Evolutionary conservation across 2,329 filamentous ascomycete genomes (phyloP).

Genomic region (Botrytis squamosa): DNA sequence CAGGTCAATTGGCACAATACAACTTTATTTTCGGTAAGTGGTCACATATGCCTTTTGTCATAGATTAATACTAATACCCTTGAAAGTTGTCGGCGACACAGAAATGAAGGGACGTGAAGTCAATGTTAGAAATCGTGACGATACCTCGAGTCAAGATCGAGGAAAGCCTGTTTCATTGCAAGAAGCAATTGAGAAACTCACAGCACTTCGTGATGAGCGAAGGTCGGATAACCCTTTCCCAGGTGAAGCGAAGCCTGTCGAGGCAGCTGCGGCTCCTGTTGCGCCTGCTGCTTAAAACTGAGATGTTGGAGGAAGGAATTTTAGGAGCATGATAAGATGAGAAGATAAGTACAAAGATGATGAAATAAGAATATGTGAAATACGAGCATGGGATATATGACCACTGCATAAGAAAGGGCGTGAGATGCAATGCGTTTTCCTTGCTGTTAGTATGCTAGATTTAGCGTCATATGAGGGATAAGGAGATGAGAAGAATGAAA

Average conservation of each 20-base stretch:
- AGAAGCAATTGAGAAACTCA: conserved; percentile 56
- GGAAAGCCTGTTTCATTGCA: conserved; percentile 58
- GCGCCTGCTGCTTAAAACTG: conserved; percentile 4
- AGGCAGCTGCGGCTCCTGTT: background rate
- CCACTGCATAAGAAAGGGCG: background rate
- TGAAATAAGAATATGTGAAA: background rate
- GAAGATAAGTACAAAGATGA: background rate
- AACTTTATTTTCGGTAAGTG: conserved; percentile 76
- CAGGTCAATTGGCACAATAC: conserved; percentile 75
- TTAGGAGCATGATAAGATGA: background rate
- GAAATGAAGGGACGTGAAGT: conserved; percentile 60
- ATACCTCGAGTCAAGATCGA: conserved; percentile 59
- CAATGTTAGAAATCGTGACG: conserved; percentile 63
- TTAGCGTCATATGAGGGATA: background rate
- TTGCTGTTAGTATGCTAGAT: conserved; percentile 1
- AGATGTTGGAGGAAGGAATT: background rate
- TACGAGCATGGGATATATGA: background rate
- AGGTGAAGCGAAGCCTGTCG: conserved; percentile 27
- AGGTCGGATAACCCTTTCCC: conserved; percentile 43
- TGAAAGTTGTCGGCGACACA: conserved; percentile 58
- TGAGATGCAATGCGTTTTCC: conserved; percentile 1
- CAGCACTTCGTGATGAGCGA: conserved; percentile 50
- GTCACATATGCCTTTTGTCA: too few relatives aligned
- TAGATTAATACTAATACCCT: conserved; percentile 20
- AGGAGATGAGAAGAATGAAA: background rate